Evolutionary conservation across 305 asterid species (phyloP).

Genomic region (Withania somnifera): DNA sequence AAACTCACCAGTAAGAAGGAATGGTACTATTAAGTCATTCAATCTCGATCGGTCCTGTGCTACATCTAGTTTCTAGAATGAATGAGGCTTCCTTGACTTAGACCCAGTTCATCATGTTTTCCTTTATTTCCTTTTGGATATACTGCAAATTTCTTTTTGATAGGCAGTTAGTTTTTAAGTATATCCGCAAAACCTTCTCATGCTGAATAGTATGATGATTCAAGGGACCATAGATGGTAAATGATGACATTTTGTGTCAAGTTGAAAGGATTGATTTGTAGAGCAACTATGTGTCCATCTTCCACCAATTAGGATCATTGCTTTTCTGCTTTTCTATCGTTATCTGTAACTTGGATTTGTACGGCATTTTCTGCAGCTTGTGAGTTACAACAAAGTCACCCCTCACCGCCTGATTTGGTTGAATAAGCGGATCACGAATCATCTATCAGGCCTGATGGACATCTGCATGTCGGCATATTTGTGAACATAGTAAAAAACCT

Average conservation of each 20-base stretch:
- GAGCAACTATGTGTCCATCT: neutral
- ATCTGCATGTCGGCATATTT: slow-evolving; percentile 18
- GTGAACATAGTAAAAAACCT: slow-evolving; percentile 9
- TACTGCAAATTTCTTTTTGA: neutral
- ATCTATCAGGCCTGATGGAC: slow-evolving; percentile 16
- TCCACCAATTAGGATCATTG: neutral
- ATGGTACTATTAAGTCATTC: no score
- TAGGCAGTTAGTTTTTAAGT: neutral
- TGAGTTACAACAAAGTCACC: slow-evolving; percentile 2
- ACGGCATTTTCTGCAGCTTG: neutral
- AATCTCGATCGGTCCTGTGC: no score
- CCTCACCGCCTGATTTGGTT: slow-evolving; percentile 15
- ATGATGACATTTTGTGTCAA: neutral
- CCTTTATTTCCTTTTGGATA: neutral
- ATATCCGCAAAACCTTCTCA: neutral
- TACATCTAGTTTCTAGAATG: neutral
- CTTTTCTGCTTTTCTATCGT: neutral
- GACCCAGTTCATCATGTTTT: neutral
- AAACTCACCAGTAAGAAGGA: neutral
- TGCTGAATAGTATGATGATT: neutral
- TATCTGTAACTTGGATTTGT: neutral
- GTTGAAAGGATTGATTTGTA: neutral
- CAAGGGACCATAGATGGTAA: neutral
- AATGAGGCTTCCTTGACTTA: neutral
- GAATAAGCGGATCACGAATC: slow-evolving; percentile 30